phyloP scores from a whole-genome alignment of 169 alveolate species.

The Eimeria maxima region DNA sequence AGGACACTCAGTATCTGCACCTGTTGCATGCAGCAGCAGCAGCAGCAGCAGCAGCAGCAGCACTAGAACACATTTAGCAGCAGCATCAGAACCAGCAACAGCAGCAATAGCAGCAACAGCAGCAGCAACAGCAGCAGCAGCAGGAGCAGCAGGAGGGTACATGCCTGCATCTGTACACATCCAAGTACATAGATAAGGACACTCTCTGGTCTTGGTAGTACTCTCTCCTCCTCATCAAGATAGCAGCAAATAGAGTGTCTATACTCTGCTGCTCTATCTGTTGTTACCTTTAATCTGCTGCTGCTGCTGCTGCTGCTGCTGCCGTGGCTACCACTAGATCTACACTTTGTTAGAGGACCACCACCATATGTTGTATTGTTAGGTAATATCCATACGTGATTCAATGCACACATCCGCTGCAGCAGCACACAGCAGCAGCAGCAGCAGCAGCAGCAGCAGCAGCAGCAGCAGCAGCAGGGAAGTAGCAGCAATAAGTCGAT shows the following conservation, averaged over 20 bases:
- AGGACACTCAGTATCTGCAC: slow-evolving; percentile 71
- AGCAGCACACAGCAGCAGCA: slow-evolving; percentile 1
- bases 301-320: slow-evolving; percentile 18
- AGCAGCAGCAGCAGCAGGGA: slow-evolving; percentile 33
- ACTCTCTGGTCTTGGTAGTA: slow-evolving; percentile 67
- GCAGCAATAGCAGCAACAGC: too few species aligned
- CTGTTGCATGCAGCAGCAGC: neutral
- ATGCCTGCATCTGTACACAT: slow-evolving; percentile 76
- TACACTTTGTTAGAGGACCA: slow-evolving; percentile 67
- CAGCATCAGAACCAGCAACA: too few species aligned
- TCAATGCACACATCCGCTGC: slow-evolving; percentile 45
- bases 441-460: slow-evolving; percentile 45
- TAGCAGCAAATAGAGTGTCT: slow-evolving; percentile 54
- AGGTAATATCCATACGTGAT: slow-evolving; percentile 79
- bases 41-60: too few species aligned
- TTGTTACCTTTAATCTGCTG: slow-evolving; percentile 52
- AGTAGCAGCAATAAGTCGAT: too few species aligned
- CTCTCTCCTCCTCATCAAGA: slow-evolving; percentile 6
- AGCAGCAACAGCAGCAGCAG: too few species aligned
- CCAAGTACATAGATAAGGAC: slow-evolving; percentile 76
- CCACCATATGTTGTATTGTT: slow-evolving; percentile 80
- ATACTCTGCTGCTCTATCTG: slow-evolving; percentile 71
- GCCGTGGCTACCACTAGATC: too few species aligned
- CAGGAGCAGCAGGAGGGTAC: neutral
- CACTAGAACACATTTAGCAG: too few species aligned